phyloP scores from a whole-genome alignment of 176 grass and related monocot genomes.

The Melocanna baccifera region DNA sequence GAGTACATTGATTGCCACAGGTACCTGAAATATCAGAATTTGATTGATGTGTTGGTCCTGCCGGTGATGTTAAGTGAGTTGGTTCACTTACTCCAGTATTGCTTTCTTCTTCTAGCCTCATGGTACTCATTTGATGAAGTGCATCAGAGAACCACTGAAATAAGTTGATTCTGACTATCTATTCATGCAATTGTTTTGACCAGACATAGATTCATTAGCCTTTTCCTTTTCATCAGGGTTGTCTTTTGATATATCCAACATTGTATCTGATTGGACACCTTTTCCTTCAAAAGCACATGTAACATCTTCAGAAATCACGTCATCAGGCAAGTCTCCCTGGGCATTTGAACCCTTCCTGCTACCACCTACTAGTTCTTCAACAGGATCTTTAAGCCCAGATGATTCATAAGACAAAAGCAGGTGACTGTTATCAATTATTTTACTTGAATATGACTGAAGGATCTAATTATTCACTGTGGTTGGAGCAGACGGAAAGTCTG shows the following conservation, averaged over 20 bases:
- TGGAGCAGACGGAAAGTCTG: slow-evolving; percentile 12
- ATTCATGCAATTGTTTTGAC: slow-evolving; percentile 3
- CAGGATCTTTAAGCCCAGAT: slow-evolving; percentile 12
- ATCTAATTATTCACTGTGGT: background rate
- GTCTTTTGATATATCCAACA: slow-evolving; percentile 12
- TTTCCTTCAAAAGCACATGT: slow-evolving; percentile 20
- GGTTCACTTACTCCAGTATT: background rate
- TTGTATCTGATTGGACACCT: slow-evolving; percentile 3
- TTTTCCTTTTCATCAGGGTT: slow-evolving; percentile 32
- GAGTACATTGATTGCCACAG: slow-evolving; percentile 22
- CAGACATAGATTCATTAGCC: slow-evolving; percentile 4
- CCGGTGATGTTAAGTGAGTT: slow-evolving; percentile 13
- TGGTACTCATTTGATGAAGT: slow-evolving; percentile 32
- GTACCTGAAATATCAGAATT: slow-evolving; percentile 29
- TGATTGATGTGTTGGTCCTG: slow-evolving; percentile 9
- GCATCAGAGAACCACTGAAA: slow-evolving; percentile 33
- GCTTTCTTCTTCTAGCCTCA: slow-evolving; percentile 29
- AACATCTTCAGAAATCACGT: slow-evolving; percentile 22
- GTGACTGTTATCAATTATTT: slow-evolving; percentile 22
- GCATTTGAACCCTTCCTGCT: slow-evolving; percentile 14
- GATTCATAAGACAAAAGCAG: slow-evolving; percentile 20
- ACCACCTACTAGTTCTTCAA: slow-evolving; percentile 4
- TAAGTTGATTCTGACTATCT: slow-evolving; percentile 21
- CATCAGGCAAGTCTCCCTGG: background rate
- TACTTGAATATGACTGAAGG: slow-evolving; percentile 27